These are phyloP conservation scores for Aureobasidium sp. DNA, from an alignment of 2,329 filamentous ascomycete species.

Conservation along the genomic window DNA sequence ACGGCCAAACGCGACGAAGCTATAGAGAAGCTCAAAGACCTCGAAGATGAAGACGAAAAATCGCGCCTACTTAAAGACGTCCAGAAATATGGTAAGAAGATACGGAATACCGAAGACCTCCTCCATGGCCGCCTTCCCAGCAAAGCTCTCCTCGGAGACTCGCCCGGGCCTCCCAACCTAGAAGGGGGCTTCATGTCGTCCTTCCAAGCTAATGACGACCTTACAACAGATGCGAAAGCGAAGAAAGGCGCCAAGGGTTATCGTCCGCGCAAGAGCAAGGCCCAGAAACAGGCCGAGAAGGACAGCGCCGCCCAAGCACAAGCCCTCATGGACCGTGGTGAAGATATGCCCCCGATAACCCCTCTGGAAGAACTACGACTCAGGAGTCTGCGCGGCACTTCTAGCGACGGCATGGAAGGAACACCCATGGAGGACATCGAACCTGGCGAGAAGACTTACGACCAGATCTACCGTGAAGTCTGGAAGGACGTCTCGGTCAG, in stretches of 20 bases:
- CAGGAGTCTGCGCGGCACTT: constrained; percentile 25
- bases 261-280: constrained; percentile 83
- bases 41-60: constrained; percentile 73
- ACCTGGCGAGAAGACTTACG: constrained; percentile 81
- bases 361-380: constrained; percentile 45
- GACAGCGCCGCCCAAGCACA: constrained; percentile 80
- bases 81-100: constrained; percentile 86
- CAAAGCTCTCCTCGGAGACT: constrained; percentile 65
- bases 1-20: constrained; percentile 73
- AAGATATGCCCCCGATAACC: constrained; percentile 57
- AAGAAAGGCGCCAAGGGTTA: constrained; percentile 15
- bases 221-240: constrained; percentile 12
- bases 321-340: constrained; percentile 69
- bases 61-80: constrained; percentile 76
- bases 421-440: constrained; percentile 47
- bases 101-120: constrained; percentile 78
- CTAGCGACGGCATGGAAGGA: constrained; percentile 42
- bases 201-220: constrained; percentile 49
- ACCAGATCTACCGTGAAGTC: constrained; percentile 95
- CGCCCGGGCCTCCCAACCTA: constrained; percentile 66
- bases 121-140: constrained; percentile 69
- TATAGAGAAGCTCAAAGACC: constrained; percentile 66
- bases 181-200: constrained; percentile 80
- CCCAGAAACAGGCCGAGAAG: constrained; percentile 61
- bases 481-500: constrained; percentile 94